Conservation (phyloP, 306 rosid genomes). For the Clitoria ternatea region DNA sequence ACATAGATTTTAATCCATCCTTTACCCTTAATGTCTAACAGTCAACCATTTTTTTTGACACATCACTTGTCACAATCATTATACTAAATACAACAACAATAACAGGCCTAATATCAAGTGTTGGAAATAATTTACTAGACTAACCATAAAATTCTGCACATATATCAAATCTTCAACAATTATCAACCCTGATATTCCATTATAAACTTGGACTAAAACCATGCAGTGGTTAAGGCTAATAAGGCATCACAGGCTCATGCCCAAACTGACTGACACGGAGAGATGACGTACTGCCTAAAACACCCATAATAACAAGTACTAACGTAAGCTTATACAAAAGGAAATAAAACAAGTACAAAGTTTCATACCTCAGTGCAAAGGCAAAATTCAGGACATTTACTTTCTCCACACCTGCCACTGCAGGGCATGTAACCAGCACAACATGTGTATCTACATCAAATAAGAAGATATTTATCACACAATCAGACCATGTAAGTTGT, state of each 20-base stretch:
- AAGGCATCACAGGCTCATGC: background rate
- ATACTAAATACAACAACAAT: background rate
- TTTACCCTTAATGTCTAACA: background rate
- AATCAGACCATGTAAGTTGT: background rate
- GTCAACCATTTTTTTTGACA: background rate
- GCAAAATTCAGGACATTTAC: conserved; percentile 87
- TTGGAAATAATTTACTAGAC: background rate
- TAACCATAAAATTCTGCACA: background rate
- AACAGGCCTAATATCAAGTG: background rate
- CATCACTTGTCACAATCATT: background rate
- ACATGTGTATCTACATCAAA: conserved; percentile 62
- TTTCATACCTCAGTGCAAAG: conserved; percentile 73
- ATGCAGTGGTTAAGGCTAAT: conserved; percentile 1
- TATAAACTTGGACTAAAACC: background rate
- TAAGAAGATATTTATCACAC: background rate
- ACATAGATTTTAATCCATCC: background rate
- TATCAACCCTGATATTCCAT: conserved; percentile 19
- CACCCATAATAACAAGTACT: background rate
- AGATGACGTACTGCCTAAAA: background rate
- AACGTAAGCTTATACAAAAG: background rate
- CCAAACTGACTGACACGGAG: background rate
- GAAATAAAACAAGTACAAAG: background rate
- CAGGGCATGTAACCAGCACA: conserved; percentile 99
- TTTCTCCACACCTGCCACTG: conserved; percentile 43
- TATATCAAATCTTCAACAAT: conserved; percentile 1